phyloP scores from a whole-genome alignment of 176 grass and related monocot species.

The Oryza coarctata region DNA sequence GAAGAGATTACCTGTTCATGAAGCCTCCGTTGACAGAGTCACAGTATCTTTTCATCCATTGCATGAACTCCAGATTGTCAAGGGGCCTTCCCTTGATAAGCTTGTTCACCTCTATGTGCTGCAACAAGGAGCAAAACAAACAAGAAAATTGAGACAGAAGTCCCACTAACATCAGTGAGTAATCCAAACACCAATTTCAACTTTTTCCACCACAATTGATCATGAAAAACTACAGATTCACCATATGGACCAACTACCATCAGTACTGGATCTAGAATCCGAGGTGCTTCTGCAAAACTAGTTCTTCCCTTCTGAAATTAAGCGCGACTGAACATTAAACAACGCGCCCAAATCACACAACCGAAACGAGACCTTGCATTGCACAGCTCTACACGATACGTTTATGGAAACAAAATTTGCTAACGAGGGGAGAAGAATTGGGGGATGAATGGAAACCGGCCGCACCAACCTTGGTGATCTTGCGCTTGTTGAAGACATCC shows the following conservation, averaged over 20 bases:
- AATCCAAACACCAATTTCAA: neutral
- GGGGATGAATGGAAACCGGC: too few species aligned
- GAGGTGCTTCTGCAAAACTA: neutral
- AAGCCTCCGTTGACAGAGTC: slow-evolving; percentile 66
- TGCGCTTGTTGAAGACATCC: slow-evolving; percentile 95
- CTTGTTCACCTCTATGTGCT: slow-evolving; percentile 96
- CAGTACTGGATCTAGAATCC: neutral
- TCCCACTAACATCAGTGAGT: neutral
- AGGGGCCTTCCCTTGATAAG: slow-evolving; percentile 85
- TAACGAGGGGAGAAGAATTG: neutral
- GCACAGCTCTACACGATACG: neutral
- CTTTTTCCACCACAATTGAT: neutral
- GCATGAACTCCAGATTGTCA: slow-evolving; percentile 97
- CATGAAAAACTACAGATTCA: neutral
- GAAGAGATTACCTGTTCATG: slow-evolving; percentile 52
- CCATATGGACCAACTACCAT: neutral
- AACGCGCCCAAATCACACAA: neutral
- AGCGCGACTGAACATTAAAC: neutral
- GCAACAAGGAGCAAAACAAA: slow-evolving; percentile 14
- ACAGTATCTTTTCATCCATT: slow-evolving; percentile 92
- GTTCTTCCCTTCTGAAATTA: neutral
- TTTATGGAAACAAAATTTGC: neutral
- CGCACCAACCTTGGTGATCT: slow-evolving; percentile 99
- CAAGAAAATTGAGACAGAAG: neutral
- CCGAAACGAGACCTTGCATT: neutral